Evolutionary conservation across 177 flowering plant genomes (phyloP), one percentile per base, ranked within the genome.

Genomic region (Telopea speciosissima): DNA sequence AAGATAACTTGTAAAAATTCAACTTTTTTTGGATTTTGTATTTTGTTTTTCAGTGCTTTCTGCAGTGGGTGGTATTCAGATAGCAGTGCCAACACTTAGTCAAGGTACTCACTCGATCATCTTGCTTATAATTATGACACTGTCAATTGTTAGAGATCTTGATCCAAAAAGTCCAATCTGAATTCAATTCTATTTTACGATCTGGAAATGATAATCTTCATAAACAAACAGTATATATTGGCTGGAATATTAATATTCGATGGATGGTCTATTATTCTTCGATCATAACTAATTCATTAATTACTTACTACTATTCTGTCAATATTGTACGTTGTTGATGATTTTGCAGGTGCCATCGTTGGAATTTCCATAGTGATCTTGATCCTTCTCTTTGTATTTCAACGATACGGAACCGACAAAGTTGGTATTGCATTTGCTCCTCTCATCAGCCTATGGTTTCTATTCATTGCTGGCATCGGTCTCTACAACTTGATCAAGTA

Each of bases 341-440:
- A 28, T 65, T 73, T 49, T 28, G 26, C 86, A 89, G 91, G 79
- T 80, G 75, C 77, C 14, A 67, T 85, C 11, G 85, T 87, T 21
- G 78, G 82, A 52, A 68, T 89, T 62, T 83, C 93, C 0, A 79
- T 84, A 0, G 86, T 76, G 5, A 85, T 89, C 65, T 70, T 89
- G 81, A 70, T 88, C 54, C 5, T 78, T 42, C 76, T 89, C 23
- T 88, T 89, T 72, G 45, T 74, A 10, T 74, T 73, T 59, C 91
- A 89, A 70, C 76, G 80, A 40, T 85, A 79, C 54, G 94, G 94
- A 19, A 89, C 90, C 11, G 90, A 88, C 60, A 88, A 85, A 85
- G 89, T 89, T 24, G 91, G 90, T 1, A 74, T 42, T 70, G 16
- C 79, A 0, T 89, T 89, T 78, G 90, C 91, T 14, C 91, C 91